Evolutionary conservation across 805 yeast species (phyloP).

Genomic region (Ogataea degrootiae): DNA sequence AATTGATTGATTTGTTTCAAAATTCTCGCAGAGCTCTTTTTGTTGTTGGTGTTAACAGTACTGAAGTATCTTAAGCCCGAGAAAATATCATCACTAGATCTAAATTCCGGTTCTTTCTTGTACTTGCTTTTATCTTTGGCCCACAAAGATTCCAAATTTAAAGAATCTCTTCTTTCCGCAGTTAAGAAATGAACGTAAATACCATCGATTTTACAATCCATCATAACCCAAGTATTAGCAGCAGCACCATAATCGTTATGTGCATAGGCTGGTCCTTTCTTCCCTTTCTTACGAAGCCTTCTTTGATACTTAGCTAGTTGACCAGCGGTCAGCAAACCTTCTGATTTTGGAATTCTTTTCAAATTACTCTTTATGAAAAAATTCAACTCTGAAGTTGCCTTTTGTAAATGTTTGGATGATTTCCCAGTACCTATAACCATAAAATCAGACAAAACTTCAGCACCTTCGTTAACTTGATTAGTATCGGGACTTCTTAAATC

Average conservation of each 20-base stretch:
- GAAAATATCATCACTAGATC: conserved; percentile 39
- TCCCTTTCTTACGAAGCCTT: conserved; percentile 49
- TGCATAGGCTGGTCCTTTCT: conserved; percentile 47
- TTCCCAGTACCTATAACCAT: conserved; percentile 73
- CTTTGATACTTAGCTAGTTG: conserved; percentile 46
- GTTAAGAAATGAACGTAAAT: conserved; percentile 73
- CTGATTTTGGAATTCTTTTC: conserved; percentile 47
- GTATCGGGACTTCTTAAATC: conserved; percentile 48
- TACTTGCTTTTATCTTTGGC: conserved; percentile 17
- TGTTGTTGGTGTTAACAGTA: conserved; percentile 20
- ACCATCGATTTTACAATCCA: conserved; percentile 61
- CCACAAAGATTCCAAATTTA: conserved; percentile 73
- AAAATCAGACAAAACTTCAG: conserved; percentile 37
- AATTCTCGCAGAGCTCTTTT: neutral
- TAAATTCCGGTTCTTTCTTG: conserved; percentile 7
- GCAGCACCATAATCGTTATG: conserved; percentile 53
- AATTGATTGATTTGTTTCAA: neutral
- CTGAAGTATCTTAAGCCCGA: conserved; percentile 43
- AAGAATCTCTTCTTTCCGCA: conserved; percentile 55
- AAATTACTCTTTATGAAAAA: conserved; percentile 51
- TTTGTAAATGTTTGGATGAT: conserved; percentile 68
- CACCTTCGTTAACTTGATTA: conserved; percentile 23
- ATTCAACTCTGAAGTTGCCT: conserved; percentile 59
- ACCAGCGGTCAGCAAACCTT: conserved; percentile 66
- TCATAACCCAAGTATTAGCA: conserved; percentile 78